Evolutionary conservation across 768 basidiomycete genomes (phyloP).

Genomic region (Suillus americanus): DNA sequence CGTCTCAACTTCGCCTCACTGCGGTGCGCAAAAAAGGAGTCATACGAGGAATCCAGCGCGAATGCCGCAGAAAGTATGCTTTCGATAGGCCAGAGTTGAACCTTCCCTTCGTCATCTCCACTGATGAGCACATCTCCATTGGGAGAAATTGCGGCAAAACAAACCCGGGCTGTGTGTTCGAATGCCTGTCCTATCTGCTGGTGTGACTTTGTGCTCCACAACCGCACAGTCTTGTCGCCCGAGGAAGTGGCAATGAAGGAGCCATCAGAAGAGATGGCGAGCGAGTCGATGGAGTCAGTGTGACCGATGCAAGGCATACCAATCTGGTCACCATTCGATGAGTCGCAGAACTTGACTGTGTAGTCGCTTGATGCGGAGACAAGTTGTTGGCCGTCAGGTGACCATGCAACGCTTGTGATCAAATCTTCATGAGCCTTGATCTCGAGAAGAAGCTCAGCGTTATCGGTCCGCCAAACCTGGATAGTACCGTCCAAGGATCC

Average conservation of each 20-base stretch:
- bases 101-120: not conserved
- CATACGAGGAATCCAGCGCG: not conserved
- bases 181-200: not conserved
- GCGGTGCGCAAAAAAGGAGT: not conserved
- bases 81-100: not conserved
- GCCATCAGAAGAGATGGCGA: not conserved
- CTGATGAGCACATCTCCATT: not conserved
- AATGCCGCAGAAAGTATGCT: not conserved
- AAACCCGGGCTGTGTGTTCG: not conserved
- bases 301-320: not conserved
- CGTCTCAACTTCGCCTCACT: not conserved
- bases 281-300: not conserved
- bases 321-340: not conserved
- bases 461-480: not conserved
- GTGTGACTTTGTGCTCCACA: not conserved
- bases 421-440: not conserved
- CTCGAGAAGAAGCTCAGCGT: not conserved
- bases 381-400: not conserved
- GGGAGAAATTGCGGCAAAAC: not conserved
- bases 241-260: not conserved
- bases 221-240: not conserved
- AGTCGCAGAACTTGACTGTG: not conserved
- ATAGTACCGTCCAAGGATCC: not conserved
- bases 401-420: not conserved
- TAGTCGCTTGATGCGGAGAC: not conserved